Evolutionary conservation across 2,329 filamentous ascomycete species (phyloP), one percentile per base, ranked within the genome.

Genomic region (Celoporthe dispersa): DNA sequence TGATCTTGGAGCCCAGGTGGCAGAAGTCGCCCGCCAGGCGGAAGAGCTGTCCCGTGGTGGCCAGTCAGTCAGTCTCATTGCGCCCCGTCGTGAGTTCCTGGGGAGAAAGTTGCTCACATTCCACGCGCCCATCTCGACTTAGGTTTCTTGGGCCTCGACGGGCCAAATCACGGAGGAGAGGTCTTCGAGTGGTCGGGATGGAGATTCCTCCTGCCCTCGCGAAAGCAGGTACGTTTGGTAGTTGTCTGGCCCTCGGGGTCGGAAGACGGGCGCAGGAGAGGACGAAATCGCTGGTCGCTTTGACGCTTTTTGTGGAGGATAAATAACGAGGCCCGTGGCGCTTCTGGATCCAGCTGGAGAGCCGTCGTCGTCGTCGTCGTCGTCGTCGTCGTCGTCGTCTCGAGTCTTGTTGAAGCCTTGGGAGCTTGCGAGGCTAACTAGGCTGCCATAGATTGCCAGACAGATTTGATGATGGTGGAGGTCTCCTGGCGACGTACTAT

Each of bases 1-100:
- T 96, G 79, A 91, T 89, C 86, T 97, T 98, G 69, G 94, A 96
- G 64, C 90, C 85, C 61, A 93, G 88, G 79, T 98, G 95, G 76
- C 92, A 93, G 76, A 95, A 81, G 80, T 98, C 95, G 78, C 89
- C 95, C 76, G 94, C 80, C 77, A 97, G 87, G 77, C 94, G 92
- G 81, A 97, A 89, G 76, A 87, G 73, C 87, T 89, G 70, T 28
- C 55, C 53, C 35, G 22, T 60, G 12, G 28, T n/a, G 19, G 44
- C 11, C 44, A n/a, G 22, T 48, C 22, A 7, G 51, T 65, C 66
- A 70, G 70, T 22, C 41, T 35, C 19, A 8, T 11, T 11, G 28
- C 51, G 25, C 14, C n/a, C 12, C n/a, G 22, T 39, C 31, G 31
- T n/a, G 16, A 41, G 12, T 7, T 33, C 37, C 44, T 35, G 8